These are phyloP conservation scores for Camellia granthamiana DNA, from an alignment of 148 eudicot genomes.

Conservation along the genomic window DNA sequence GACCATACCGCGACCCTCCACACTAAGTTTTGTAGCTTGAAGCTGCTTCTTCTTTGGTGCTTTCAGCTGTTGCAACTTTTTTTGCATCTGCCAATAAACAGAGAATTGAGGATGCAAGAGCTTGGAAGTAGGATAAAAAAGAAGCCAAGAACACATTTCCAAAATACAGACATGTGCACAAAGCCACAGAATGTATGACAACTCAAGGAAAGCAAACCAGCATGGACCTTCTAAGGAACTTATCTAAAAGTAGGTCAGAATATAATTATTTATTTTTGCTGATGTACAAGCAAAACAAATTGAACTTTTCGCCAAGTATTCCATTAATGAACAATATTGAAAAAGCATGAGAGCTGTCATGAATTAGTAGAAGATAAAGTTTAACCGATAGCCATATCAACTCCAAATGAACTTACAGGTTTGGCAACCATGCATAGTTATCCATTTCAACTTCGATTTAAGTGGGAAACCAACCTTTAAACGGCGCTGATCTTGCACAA, in stretches of 20 bases:
- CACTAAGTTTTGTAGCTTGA: constrained; percentile 91
- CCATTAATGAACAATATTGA: background rate
- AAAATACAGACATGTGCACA: background rate
- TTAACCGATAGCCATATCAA: background rate
- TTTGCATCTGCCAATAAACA: constrained; percentile 61
- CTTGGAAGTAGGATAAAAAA: background rate
- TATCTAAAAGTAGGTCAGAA: background rate
- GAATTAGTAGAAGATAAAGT: background rate
- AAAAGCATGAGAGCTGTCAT: background rate
- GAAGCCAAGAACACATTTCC: background rate
- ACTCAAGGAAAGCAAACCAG: background rate
- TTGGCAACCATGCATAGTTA: background rate
- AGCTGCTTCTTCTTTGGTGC: constrained; percentile 84
- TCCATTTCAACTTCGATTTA: background rate
- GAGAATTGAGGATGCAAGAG: background rate
- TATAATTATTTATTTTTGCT: background rate
- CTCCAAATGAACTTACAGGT: background rate
- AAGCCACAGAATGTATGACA: background rate
- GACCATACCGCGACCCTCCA: constrained; percentile 97
- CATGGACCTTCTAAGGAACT: background rate
- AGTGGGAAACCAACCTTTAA: constrained; percentile 51
- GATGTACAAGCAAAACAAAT: background rate
- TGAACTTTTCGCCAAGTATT: background rate
- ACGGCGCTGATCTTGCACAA: constrained; percentile 74
- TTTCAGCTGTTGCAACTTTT: constrained; percentile 86